Evolutionary conservation across 2,329 filamentous ascomycete genomes (phyloP).

Genomic region (Huntiella abstrusa): DNA sequence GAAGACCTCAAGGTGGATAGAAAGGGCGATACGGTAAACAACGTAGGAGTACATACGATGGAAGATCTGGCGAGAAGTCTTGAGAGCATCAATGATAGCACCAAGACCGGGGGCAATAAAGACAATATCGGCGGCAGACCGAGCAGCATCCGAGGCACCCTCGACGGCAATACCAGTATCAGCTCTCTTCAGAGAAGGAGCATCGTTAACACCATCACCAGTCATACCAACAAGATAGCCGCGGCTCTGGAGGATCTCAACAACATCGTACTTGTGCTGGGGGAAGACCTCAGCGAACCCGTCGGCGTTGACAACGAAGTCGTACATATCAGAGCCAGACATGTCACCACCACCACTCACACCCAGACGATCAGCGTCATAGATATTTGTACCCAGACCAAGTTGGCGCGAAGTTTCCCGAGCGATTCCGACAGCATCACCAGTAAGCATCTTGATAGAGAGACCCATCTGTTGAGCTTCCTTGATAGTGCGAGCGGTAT

Average conservation of each 20-base stretch:
- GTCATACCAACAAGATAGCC: slow-evolving; percentile 92
- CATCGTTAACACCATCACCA: slow-evolving; percentile 89
- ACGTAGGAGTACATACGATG: slow-evolving; percentile 95
- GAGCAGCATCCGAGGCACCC: slow-evolving; percentile 76
- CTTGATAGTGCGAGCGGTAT: slow-evolving; percentile 76
- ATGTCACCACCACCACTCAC: slow-evolving; percentile 80
- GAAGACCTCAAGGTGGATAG: slow-evolving; percentile 80
- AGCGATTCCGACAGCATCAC: slow-evolving; percentile 72
- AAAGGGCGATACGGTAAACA: slow-evolving; percentile 84
- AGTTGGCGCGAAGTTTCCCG: slow-evolving; percentile 37
- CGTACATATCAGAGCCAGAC: slow-evolving; percentile 84
- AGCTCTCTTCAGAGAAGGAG: slow-evolving; percentile 83
- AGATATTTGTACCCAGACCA: slow-evolving; percentile 80
- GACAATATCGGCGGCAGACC: slow-evolving; percentile 81
- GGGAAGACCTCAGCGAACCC: slow-evolving; percentile 91
- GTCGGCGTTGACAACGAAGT: slow-evolving; percentile 89
- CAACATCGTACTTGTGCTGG: slow-evolving; percentile 88
- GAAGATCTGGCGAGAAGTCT: slow-evolving; percentile 88
- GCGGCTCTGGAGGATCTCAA: slow-evolving; percentile 84
- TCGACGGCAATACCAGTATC: slow-evolving; percentile 91
- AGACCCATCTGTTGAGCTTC: slow-evolving; percentile 77
- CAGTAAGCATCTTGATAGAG: slow-evolving; percentile 91
- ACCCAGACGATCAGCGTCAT: slow-evolving; percentile 83
- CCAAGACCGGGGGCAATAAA: slow-evolving; percentile 83
- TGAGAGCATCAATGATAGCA: slow-evolving; percentile 81